These are phyloP conservation scores for Mycena haematopus DNA, from an alignment of 768 basidiomycete species.

Conservation along the genomic window DNA sequence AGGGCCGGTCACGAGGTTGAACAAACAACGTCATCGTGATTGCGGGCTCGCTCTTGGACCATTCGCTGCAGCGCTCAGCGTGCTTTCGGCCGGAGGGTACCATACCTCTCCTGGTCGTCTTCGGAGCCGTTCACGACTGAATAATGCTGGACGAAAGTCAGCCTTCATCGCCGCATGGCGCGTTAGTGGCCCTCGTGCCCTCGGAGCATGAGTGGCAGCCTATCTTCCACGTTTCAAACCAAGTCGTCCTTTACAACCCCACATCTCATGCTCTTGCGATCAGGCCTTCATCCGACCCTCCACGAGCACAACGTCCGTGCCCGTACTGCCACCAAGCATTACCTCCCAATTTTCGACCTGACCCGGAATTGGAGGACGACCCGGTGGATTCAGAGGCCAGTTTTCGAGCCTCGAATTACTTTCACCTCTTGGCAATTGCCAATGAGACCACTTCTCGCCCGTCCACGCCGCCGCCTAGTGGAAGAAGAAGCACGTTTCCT, in stretches of 20 bases:
- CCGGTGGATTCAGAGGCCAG: slow-evolving; percentile 47
- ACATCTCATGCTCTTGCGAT: slow-evolving; percentile 84
- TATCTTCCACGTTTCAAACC: slow-evolving; percentile 83
- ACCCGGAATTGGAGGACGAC: slow-evolving; percentile 36
- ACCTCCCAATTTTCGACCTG: slow-evolving; percentile 49
- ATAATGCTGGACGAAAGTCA: slow-evolving; percentile 17
- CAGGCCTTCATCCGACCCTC: slow-evolving; percentile 41
- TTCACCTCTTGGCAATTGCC: slow-evolving; percentile 74
- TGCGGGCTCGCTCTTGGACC: too few species aligned
- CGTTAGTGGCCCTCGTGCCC: slow-evolving; percentile 27
- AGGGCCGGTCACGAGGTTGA: too few species aligned
- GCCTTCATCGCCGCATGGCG: slow-evolving; percentile 23
- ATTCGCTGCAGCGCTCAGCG: too few species aligned
- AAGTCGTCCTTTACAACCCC: slow-evolving; percentile 88
- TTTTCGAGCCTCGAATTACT: slow-evolving; percentile 77
- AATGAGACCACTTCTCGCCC: slow-evolving; percentile 69
- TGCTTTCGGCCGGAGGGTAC: too few species aligned
- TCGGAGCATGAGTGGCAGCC: slow-evolving; percentile 66
- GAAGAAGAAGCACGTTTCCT: slow-evolving; percentile 52
- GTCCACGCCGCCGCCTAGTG: slow-evolving; percentile 50
- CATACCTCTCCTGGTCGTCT: too few species aligned
- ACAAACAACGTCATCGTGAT: too few species aligned
- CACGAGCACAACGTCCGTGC: slow-evolving; percentile 49
- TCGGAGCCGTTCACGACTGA: not conserved
- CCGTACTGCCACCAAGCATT: slow-evolving; percentile 78